phyloP scores from a whole-genome alignment of 169 alveolate species.

The Plasmodium sp. region DNA sequence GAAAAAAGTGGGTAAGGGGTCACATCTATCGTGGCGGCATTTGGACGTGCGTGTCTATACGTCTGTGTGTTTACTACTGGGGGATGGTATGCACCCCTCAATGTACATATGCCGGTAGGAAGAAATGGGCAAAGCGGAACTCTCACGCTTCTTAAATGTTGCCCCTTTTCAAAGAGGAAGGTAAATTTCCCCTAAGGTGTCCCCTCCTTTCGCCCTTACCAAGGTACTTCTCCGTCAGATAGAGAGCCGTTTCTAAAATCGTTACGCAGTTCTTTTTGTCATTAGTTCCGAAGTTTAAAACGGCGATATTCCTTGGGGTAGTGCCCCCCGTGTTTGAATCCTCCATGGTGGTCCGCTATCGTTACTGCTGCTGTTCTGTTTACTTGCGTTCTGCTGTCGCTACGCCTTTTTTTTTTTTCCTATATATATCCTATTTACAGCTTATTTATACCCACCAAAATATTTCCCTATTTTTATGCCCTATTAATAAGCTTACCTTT shows the following conservation, averaged over 20 bases:
- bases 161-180: not conserved
- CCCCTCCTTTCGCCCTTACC: slow-evolving; percentile 14
- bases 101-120: not conserved
- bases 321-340: not conserved
- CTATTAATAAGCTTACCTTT: not conserved
- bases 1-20: too few species aligned
- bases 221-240: slow-evolving; percentile 39
- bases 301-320: slow-evolving; percentile 35
- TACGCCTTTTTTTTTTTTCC: not conserved
- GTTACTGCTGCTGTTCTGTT: not conserved
- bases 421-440: not conserved
- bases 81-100: not conserved
- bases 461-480: not conserved
- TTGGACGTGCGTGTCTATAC: not conserved
- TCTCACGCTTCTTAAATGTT: not conserved
- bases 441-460: not conserved
- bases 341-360: not conserved
- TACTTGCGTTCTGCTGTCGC: not conserved
- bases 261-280: slow-evolving; percentile 23
- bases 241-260: slow-evolving; percentile 42
- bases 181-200: not conserved
- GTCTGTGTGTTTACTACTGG: not conserved
- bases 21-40: not conserved
- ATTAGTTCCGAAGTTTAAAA: slow-evolving; percentile 57
- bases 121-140: not conserved